phyloP scores from a whole-genome alignment of 768 basidiomycete species.

The Pulveroboletus sp. region DNA sequence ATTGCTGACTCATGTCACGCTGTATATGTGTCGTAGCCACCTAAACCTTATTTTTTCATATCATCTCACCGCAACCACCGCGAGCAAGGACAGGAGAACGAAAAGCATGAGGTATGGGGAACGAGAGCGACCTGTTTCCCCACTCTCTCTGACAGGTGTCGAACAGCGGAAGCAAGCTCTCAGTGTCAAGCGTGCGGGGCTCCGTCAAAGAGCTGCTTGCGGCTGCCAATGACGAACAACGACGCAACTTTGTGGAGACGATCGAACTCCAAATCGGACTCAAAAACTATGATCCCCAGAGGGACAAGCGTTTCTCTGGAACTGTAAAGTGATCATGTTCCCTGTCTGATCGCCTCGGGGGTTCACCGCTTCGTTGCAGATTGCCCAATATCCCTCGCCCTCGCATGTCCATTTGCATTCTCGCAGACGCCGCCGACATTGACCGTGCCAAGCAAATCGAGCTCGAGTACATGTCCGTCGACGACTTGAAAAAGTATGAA shows the following conservation, averaged over 20 bases:
- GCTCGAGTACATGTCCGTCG: conserved; percentile 98
- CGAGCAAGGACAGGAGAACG: conserved; percentile 13
- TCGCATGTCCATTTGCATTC: conserved; percentile 99
- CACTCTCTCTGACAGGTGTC: neutral
- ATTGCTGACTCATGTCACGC: conserved; percentile 28
- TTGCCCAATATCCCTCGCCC: conserved; percentile 96
- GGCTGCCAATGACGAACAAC: conserved; percentile 81
- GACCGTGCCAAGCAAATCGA: conserved; percentile 98
- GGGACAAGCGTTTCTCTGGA: conserved; percentile 99
- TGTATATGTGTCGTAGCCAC: conserved; percentile 33
- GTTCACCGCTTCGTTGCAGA: conserved; percentile 37
- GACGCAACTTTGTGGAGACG: conserved; percentile 93
- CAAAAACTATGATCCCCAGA: conserved; percentile 99
- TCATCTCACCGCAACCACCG: conserved; percentile 22
- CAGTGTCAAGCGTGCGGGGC: conserved; percentile 99
- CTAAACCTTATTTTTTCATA: conserved; percentile 24
- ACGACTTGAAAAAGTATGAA: conserved; percentile 95
- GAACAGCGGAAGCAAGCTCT: conserved; percentile 66
- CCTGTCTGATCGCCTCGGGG: neutral
- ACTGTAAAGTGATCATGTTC: conserved; percentile 75
- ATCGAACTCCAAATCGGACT: conserved; percentile 95
- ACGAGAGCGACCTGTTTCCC: neutral
- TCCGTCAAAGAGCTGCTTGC: conserved; percentile 88
- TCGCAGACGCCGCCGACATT: conserved; percentile 98
- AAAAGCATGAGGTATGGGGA: conserved; percentile 30